Base-by-base conservation (phyloP, 306 rosid species). In the Rosa multiflora region DNA sequence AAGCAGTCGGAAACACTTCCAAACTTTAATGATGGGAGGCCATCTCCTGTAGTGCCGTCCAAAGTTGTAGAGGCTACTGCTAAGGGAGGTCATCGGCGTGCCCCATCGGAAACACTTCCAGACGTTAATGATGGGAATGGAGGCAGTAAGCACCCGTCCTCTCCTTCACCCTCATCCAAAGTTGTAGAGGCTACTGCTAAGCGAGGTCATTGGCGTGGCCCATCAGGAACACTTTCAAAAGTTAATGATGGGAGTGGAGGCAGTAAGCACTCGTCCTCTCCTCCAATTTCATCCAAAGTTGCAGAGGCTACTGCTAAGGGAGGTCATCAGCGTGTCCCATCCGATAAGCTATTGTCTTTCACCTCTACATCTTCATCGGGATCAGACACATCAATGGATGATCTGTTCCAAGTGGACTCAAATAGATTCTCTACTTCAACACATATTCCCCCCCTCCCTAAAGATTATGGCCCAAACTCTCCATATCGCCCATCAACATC, bases 301-400 rank as follows among this genome's bases (percentile, higher is more conserved):
- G 23, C 6, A 72, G 84, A 81, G 61, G 82, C 56, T 67, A 39
- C 42, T 69, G 67, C 73, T 51, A 66, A 74, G 73, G 81, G 76
- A 78, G 67, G 76, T 48, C 46, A 21, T 72, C 43, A 46, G 43
- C 77, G 76, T 76, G 20, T 52, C 74, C 71, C 81, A 1, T 29
- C 72, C 37, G 67, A n/a, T 82, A 66, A 42, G 8, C 77, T 78
- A 55, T 66, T 80, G 62, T 67, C 73, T 66, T 51, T 80, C 8
- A 46, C 80, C 26, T 76, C 79, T 79, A 81, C 88, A 55, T 69
- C 80, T 17, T 80, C 74, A n/a, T 81, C 82, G 49, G 84, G 43
- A 3, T 84, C 88, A 64, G 83, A 83, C 43, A 72, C 83, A 59
- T 70, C 80, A 1, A 21, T 72, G 23, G 79, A 76, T 15, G 85